Conservation (phyloP, 2,329 filamentous ascomycete genomes). For the Cercospora nicotianae region DNA sequence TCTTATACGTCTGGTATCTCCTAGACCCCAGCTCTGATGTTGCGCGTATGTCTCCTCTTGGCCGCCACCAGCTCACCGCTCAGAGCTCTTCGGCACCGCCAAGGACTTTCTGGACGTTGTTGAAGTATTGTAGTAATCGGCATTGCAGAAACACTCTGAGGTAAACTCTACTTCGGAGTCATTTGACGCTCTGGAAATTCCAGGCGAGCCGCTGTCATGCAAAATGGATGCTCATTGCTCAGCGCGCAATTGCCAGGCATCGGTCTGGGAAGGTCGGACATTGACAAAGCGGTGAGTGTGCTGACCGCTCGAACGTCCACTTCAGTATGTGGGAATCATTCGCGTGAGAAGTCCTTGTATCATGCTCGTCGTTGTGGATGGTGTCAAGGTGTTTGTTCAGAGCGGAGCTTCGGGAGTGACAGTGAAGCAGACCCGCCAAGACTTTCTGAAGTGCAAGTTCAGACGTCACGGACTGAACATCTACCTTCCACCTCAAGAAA, state of each 20-base stretch:
- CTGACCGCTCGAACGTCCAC: background rate
- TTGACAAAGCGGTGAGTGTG: background rate
- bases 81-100: background rate
- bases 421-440: background rate
- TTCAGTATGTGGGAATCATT: background rate
- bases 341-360: background rate
- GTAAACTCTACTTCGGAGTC: background rate
- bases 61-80: background rate
- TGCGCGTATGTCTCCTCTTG: background rate
- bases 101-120: background rate
- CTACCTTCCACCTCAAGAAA: background rate
- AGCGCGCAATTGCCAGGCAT: background rate
- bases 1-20: background rate
- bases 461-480: conserved; percentile 1
- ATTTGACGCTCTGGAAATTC: background rate
- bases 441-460: background rate
- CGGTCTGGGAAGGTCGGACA: background rate
- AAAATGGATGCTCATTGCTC: background rate
- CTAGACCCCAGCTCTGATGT: background rate
- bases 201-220: background rate
- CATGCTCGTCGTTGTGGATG: background rate
- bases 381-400: background rate
- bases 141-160: background rate
- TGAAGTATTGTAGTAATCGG: background rate
- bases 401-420: conserved; percentile 5